These are phyloP conservation scores for Annulohypoxylon truncatum DNA, from an alignment of 2,329 filamentous ascomycete species.

Conservation along the genomic window DNA sequence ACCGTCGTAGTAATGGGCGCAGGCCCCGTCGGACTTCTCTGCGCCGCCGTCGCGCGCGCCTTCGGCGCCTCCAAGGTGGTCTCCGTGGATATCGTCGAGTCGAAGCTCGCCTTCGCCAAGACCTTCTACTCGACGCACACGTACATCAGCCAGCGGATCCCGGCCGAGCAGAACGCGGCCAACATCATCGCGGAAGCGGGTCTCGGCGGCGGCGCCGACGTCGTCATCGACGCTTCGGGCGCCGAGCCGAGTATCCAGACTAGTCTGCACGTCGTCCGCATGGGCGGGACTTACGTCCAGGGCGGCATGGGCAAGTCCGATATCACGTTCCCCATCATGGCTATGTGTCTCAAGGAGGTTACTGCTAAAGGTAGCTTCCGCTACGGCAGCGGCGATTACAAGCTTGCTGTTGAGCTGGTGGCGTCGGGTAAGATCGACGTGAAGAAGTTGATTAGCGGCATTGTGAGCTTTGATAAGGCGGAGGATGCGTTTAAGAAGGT, in stretches of 20 bases:
- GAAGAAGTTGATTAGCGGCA: constrained; percentile 82
- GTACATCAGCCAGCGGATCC: constrained; percentile 71
- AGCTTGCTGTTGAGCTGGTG: constrained; percentile 82
- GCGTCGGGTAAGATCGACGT: constrained; percentile 78
- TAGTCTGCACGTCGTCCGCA: constrained; percentile 75
- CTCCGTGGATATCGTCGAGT: constrained; percentile 86
- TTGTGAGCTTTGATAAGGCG: constrained; percentile 83
- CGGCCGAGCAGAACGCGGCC: constrained; percentile 78
- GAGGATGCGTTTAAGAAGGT: constrained; percentile 90
- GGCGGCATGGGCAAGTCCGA: constrained; percentile 90
- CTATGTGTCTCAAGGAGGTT: constrained; percentile 88
- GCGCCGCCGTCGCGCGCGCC: constrained; percentile 84
- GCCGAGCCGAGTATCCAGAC: constrained; percentile 83
- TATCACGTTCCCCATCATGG: constrained; percentile 92
- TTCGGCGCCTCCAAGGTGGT: constrained; percentile 89
- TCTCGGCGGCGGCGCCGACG: constrained; percentile 76
- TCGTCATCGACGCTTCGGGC: constrained; percentile 83
- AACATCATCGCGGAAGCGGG: constrained; percentile 72
- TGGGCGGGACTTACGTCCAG: constrained; percentile 83
- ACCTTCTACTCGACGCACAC: constrained; percentile 78
- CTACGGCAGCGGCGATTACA: constrained; percentile 89
- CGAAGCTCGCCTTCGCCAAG: constrained; percentile 82
- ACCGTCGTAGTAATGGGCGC: constrained; percentile 87
- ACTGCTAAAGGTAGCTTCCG: constrained; percentile 89
- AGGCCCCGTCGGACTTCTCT: constrained; percentile 87